A percentile compares a stretch with the other conserved stretches of the same genome.
Conservation (phyloP, 352 stramenopile species). For the Phytopythium delawarense region DNA sequence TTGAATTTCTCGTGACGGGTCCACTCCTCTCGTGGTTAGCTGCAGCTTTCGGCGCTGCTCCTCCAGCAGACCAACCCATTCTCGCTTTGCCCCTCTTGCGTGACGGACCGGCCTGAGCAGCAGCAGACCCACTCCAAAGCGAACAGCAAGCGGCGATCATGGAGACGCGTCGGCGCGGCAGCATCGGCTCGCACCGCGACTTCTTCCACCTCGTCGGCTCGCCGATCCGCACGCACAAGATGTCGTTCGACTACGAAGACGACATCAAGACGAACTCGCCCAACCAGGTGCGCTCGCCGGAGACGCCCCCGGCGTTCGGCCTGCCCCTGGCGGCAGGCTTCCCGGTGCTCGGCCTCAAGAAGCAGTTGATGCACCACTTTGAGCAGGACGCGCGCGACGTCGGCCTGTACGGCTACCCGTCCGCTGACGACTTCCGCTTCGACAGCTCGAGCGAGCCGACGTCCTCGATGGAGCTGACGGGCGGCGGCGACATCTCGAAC, state of each 20-base stretch:
- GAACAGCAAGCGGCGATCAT: not conserved
- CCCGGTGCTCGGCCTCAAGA: conserved; percentile 17
- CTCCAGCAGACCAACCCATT: not conserved
- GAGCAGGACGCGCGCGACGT: conserved; percentile 22
- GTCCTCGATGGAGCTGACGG: conserved; percentile 28
- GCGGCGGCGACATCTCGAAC: conserved; percentile 35
- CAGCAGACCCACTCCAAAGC: not conserved
- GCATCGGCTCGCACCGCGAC: conserved; percentile 21
- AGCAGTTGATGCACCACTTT: conserved; percentile 21
- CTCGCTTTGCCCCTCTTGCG: not conserved
- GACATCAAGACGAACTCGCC: conserved; percentile 27
- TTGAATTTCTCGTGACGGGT: conserved; percentile 4
- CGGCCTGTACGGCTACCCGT: conserved; percentile 24
- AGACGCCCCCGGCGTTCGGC: conserved; percentile 14
- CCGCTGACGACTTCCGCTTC: conserved; percentile 18
- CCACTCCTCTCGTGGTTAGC: not conserved
- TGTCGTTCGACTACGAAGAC: conserved; percentile 38
- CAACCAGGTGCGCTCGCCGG: conserved; percentile 28
- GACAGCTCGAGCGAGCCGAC: conserved; percentile 24
- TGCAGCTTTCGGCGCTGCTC: not conserved
- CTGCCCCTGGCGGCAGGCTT: conserved; percentile 14
- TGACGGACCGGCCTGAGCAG: not conserved
- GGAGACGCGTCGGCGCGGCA: conserved; percentile 15
- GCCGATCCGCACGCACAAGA: conserved; percentile 63
- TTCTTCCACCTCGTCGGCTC: conserved; percentile 81